Conservation (phyloP, 306 rosid genomes). For the Canavalia ensiformis region DNA sequence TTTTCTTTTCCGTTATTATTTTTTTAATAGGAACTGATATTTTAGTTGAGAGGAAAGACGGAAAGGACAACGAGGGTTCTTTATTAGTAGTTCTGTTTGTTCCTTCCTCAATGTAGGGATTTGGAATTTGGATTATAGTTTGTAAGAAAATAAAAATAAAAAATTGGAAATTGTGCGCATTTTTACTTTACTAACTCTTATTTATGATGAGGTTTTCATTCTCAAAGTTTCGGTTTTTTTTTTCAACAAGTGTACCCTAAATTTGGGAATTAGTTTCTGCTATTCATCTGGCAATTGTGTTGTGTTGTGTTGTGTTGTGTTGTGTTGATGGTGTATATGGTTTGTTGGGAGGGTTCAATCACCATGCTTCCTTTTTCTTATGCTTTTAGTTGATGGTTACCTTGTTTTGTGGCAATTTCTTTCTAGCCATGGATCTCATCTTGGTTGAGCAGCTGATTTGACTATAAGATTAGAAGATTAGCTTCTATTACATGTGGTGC, state of each 20-base stretch:
- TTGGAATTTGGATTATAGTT: neutral
- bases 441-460: neutral
- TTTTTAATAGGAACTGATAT: neutral
- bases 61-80: neutral
- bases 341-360: conserved; percentile 19
- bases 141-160: too few relatives aligned
- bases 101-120: neutral
- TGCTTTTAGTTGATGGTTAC: conserved; percentile 5
- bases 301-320: conserved; percentile 19
- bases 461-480: neutral
- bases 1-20: neutral
- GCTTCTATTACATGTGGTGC: neutral
- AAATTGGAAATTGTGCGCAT: neutral
- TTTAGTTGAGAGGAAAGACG: neutral
- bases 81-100: neutral
- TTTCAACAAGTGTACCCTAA: neutral
- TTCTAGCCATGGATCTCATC: neutral
- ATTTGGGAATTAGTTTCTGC: neutral
- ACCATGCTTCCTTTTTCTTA: neutral
- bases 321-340: neutral
- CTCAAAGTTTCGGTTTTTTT: neutral
- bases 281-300: neutral
- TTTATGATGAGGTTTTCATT: neutral
- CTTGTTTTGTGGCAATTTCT: neutral
- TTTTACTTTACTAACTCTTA: neutral